Conservation (phyloP, 352 stramenopile genomes). For the Phytophthora pisi region DNA sequence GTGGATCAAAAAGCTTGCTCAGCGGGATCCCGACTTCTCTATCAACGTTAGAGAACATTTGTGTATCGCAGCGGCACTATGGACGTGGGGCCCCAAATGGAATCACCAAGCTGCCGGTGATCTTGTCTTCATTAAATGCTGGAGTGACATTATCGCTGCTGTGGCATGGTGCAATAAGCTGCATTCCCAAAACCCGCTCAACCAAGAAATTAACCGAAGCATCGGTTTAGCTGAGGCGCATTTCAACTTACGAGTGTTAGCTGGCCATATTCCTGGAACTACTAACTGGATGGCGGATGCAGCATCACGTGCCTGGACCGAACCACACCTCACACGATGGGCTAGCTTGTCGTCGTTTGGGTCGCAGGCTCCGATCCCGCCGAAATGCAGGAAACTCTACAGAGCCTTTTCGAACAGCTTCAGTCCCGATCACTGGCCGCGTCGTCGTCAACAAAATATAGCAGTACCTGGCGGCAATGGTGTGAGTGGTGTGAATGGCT, state of each 20-base stretch:
- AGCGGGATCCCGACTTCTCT: too few relatives aligned
- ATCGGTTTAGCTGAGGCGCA: constrained; percentile 23
- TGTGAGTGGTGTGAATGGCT: background rate
- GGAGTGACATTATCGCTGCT: too few relatives aligned
- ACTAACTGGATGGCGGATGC: constrained; percentile 30
- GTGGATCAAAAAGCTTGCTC: too few relatives aligned
- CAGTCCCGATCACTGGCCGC: background rate
- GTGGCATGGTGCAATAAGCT: too few relatives aligned
- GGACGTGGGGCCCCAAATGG: too few relatives aligned
- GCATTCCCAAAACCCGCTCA: too few relatives aligned
- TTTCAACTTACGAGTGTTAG: constrained; percentile 12
- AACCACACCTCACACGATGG: constrained; percentile 9
- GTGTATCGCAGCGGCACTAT: too few relatives aligned
- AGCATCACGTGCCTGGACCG: constrained; percentile 20
- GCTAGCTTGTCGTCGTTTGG: constrained; percentile 1
- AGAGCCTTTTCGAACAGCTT: background rate
- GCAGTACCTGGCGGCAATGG: background rate
- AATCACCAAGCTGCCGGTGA: too few relatives aligned
- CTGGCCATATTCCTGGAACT: constrained; percentile 13
- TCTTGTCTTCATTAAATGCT: too few relatives aligned
- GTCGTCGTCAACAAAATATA: background rate
- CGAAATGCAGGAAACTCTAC: background rate
- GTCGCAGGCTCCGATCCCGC: constrained; percentile 1
- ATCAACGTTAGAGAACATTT: too few relatives aligned
- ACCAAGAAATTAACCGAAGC: too few relatives aligned